Evolutionary conservation across 2,329 filamentous ascomycete genomes (phyloP), one percentile per base, ranked within the genome.

Genomic region (Calonectria pteridis): DNA sequence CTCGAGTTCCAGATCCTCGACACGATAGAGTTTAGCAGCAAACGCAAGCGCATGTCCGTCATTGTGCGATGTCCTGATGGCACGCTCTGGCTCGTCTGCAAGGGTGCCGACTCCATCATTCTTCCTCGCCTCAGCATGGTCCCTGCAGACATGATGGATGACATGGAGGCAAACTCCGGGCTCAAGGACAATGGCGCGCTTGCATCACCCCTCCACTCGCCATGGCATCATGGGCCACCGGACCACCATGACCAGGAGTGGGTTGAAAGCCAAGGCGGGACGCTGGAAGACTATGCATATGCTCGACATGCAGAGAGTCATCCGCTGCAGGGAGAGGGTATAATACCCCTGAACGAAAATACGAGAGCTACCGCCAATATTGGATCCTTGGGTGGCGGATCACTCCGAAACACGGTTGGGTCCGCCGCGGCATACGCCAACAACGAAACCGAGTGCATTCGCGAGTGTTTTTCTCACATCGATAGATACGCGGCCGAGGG

Each of bases 401-500:
- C 55, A 4, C n/a, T 59, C 16, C 31, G 35, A 6, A 59, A 13
- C 20, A 20, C 28, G 6, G 33, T 40, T 5, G 55, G n/a, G 13
- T 40, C 55, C 7, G 55, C 33, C 9, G 55, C 33, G 4, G 55
- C n/a, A 16, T 40, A 83, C 2, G 83, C 88, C 40, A 81, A 85
- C 20, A 87, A 91, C 73, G 90, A 92, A 63, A 87, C 91, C 89
- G 91, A 1, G 89, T 96, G 1, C 95, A 97, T 77, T 92, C 94
- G 69, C 14, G 90, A 93, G 26, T 97, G 94, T 83, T 97, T 98
- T 83, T 93, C 95, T 83, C 95, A 98, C 77, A 88, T 98, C 74
- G 95, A 98, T 76, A 94, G 97, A 72, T 98, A 97, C 82, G 95
- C 95, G 0, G 95, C 93, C 0, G 95, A 98, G 81, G 95, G 95